Conservation (phyloP, 208 protist genomes). For the Acanthamoeba healyi region DNA sequence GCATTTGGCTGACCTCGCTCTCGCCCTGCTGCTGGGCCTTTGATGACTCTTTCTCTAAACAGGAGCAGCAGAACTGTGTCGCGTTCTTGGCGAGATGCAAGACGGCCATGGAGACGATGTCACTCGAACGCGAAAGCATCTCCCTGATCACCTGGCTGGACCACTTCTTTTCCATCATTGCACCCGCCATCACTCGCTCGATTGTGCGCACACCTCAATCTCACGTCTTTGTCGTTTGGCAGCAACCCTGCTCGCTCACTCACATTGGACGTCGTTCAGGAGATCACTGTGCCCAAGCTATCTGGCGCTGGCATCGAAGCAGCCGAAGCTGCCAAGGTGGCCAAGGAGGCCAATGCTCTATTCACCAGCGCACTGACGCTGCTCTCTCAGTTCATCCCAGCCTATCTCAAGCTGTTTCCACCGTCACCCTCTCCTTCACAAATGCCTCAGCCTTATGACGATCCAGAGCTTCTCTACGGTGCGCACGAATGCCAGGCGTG, state of each 20-base stretch:
- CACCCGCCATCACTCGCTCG: not conserved
- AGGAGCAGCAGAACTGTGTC: slow-evolving; percentile 14
- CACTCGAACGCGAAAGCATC: not conserved
- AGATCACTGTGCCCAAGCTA: not conserved
- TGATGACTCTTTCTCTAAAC: not conserved
- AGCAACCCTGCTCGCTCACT: no score
- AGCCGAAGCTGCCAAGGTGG: not conserved
- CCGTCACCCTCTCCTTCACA: slow-evolving; percentile 4
- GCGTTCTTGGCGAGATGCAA: not conserved
- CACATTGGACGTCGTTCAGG: no score
- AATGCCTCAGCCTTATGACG: not conserved
- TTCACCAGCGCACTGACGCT: not conserved
- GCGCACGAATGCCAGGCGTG: no score
- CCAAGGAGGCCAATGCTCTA: slow-evolving; percentile 23
- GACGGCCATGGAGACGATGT: not conserved
- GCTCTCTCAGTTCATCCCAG: not conserved
- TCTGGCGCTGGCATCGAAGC: not conserved
- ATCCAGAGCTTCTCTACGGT: slow-evolving; percentile 12
- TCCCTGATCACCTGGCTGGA: not conserved
- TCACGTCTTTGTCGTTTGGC: no score
- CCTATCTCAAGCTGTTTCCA: not conserved
- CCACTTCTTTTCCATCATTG: slow-evolving; percentile 16
- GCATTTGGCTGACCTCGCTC: not conserved
- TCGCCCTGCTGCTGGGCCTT: not conserved
- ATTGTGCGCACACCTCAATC: no score